Evolutionary conservation across 2,329 filamentous ascomycete species (phyloP).

Genomic region (Xylariaceae sp.): DNA sequence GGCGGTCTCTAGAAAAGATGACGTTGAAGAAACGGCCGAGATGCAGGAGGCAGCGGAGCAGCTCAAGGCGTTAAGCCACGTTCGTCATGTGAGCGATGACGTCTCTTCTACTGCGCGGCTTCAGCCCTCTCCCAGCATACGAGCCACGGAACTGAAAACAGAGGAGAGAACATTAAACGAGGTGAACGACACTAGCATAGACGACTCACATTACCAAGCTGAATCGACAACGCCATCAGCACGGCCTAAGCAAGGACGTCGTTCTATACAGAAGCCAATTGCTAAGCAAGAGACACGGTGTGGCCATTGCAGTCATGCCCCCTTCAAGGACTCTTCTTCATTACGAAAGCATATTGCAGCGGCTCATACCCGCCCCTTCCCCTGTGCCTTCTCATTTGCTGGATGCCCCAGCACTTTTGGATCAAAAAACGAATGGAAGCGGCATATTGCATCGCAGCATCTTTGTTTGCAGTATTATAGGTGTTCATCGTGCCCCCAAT

Average conservation of each 20-base stretch:
- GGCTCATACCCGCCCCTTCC: conserved; percentile 76
- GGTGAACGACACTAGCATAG: conserved; percentile 48
- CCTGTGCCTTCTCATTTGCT: conserved; percentile 84
- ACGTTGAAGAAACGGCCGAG: conserved; percentile 69
- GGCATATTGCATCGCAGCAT: conserved; percentile 91
- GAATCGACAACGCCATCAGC: conserved; percentile 46
- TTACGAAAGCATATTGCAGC: conserved; percentile 72
- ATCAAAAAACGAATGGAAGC: conserved; percentile 98
- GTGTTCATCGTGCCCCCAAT: conserved; percentile 65
- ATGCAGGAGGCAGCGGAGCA: conserved; percentile 74
- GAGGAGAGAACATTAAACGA: conserved; percentile 53
- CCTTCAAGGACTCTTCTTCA: conserved; percentile 72
- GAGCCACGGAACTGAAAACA: conserved; percentile 43
- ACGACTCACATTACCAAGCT: conserved; percentile 47
- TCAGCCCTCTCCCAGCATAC: conserved; percentile 35
- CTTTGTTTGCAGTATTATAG: conserved; percentile 72
- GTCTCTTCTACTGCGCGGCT: conserved; percentile 30
- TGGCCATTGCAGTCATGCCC: conserved; percentile 66
- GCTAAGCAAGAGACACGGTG: conserved; percentile 68
- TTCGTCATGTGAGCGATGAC: conserved; percentile 62
- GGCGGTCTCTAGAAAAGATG: conserved; percentile 49
- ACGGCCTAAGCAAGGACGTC: conserved; percentile 52
- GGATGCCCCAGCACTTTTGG: conserved; percentile 84
- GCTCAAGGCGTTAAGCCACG: conserved; percentile 69
- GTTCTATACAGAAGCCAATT: conserved; percentile 55